Base-by-base conservation (phyloP, 805 yeast genomes). In the Starmerella tilneyi region DNA sequence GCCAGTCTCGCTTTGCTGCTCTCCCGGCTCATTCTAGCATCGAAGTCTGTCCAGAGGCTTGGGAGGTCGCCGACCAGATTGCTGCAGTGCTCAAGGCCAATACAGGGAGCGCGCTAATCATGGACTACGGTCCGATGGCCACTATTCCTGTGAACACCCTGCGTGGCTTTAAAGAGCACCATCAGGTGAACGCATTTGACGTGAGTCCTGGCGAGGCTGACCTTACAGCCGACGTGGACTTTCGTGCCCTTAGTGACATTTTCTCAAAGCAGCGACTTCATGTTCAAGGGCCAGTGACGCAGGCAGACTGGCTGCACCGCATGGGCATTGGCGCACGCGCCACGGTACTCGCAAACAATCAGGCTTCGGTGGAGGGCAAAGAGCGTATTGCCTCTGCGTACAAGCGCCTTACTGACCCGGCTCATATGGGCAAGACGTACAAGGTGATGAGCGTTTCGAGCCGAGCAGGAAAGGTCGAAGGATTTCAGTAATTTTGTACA, bases 181-280 rank as follows among this genome's bases (percentile, higher is more conserved):
- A 74, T 53, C 72, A 84, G 55, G 88, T 81, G 0, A 74, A 79
- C 19, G 94, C 94, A 1, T 79, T 82, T 48, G 67, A 61, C n/a
- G 68, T 69, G 12, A 42, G 24, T n/a, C 92, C 92, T 0, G 94
- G 94, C 1, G 73, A 75, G 28, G 88, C 82, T 3, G 94, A 84
- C 63, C 66, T 84, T 24, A 81, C 94, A 0, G 79, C 81, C 0
- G 94, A 84, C 58, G 94, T 84, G 11, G 94, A 84, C 60, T 84
- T 84, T 59, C 71, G 68, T 23, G 79, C 80, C 20, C 61, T 84
- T 43, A 63, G 63, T 12, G 52, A 52, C 23, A 51, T 59, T 3
- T 64, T 73, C 32, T 60, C 68, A 16, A 52, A 61, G 16, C 41
- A 53, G 20, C 41, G 46, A 1, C 57, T 67, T 42, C 49, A 58